Evolutionary conservation across 2,329 filamentous ascomycete species (phyloP).

Genomic region (Hypoxylon sp.): DNA sequence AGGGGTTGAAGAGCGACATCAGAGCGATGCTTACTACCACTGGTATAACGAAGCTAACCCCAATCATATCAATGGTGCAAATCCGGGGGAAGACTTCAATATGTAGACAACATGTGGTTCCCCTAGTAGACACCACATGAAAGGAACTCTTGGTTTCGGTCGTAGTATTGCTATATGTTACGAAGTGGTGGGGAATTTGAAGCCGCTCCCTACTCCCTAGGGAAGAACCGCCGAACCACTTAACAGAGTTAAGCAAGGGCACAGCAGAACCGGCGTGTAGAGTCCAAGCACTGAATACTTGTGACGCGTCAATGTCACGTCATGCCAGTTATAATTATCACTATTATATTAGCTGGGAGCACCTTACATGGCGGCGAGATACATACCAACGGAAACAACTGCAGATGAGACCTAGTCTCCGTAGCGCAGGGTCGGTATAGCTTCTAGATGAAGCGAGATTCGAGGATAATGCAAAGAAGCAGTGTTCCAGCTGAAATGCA

Average conservation of each 20-base stretch:
- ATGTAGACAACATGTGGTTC: conserved; percentile 16
- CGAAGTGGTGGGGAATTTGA: not conserved
- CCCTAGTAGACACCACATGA: not conserved
- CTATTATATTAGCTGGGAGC: not conserved
- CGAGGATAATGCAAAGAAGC: not conserved
- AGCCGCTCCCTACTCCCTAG: not conserved
- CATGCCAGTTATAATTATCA: not conserved
- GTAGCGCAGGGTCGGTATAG: not conserved
- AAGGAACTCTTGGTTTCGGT: not conserved
- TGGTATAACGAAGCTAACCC: conserved; percentile 36
- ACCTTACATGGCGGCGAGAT: not conserved
- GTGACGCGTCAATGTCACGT: not conserved
- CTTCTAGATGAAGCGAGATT: not conserved
- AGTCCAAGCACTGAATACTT: not conserved
- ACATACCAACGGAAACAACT: not conserved
- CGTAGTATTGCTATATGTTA: not conserved
- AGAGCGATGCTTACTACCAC: conserved; percentile 37
- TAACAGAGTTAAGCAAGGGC: not conserved
- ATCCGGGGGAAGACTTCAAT: conserved; percentile 36
- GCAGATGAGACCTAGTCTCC: not conserved
- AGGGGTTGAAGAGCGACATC: conserved; percentile 35
- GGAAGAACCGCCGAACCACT: not conserved
- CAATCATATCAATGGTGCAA: conserved; percentile 32
- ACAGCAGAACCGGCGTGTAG: not conserved
- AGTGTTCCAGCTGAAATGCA: not conserved